Evolutionary conservation across 768 basidiomycete species (phyloP), one percentile per base, ranked within the genome.

Genomic region (Dioszegia aurantiaca): DNA sequence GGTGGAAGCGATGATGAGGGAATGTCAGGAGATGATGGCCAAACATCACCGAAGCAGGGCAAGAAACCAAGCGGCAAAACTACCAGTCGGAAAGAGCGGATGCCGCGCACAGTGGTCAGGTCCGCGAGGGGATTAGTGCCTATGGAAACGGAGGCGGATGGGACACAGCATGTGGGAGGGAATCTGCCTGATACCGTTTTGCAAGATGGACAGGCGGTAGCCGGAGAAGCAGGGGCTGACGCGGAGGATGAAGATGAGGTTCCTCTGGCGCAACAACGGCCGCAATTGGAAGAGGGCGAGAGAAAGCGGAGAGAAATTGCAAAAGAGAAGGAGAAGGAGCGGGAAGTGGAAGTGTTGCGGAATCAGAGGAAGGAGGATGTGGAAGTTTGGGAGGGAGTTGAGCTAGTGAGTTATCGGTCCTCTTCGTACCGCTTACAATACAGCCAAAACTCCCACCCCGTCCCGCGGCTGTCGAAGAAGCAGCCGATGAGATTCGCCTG

Each of bases 401-500:
- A 76, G 47, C 64, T 77, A 63, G 74, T 74, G 12, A 62, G 72
- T 69, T 43, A 31, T 23, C 36, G 10, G 24, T 16, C 14, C 26
- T 31, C 24, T 24, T 11, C 3, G 52, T 11, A 45, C 37, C 28
- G 12, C 48, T 53, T 26, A 40, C 17, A 31, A 33, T 33, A 57
- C 27, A 68, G 63, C 84, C 71, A 4, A 70, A 73, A 52, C 63
- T 77, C 11, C 75, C 75, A 4, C 89, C 90, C 68, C 90, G 93
- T 64, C 84, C 86, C 14, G 87, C 91, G 2, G 81, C 84, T 16
- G 77, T 86, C 19, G 94, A 97, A 71, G 81, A 94, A 61, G 84
- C 87, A 2, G 85, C 83, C 59, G 87, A 88, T 5, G 80, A 94
- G 59, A 97, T 97, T 66, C 82, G 85, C 61, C 85, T 95, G 52